These are phyloP conservation scores for Salix arbutifolia DNA, from an alignment of 345 rosid genomes.

Conservation along the genomic window DNA sequence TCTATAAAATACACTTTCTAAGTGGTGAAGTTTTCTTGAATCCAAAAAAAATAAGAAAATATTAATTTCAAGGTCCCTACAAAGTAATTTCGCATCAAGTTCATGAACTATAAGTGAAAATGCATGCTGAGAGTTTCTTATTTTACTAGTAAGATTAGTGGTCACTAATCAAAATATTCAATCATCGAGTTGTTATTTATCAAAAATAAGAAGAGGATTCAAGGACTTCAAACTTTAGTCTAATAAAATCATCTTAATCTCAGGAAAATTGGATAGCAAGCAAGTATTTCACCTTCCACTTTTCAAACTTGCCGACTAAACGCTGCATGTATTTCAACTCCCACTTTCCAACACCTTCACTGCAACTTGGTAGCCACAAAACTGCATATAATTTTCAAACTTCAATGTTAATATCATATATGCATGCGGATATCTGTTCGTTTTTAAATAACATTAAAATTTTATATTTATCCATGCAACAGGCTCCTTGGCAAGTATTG, in stretches of 20 bases:
- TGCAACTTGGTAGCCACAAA: background rate
- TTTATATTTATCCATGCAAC: too few relatives aligned
- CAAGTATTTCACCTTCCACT: background rate
- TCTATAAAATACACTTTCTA: accelerated
- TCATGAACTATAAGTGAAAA: background rate
- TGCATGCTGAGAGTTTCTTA: background rate
- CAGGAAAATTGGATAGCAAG: background rate
- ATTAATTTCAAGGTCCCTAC: background rate
- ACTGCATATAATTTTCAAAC: background rate
- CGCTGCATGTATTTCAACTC: background rate
- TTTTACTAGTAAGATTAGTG: background rate
- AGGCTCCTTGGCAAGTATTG: background rate
- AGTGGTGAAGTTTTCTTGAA: too few relatives aligned
- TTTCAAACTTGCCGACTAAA: background rate
- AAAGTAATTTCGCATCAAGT: background rate
- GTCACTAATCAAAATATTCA: too few relatives aligned
- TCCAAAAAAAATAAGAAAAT: background rate
- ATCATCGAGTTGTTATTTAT: too few relatives aligned
- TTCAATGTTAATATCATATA: background rate
- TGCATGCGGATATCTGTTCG: background rate
- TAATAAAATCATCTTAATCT: too few relatives aligned
- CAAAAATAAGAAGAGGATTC: too few relatives aligned
- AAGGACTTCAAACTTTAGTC: too few relatives aligned
- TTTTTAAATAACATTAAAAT: too few relatives aligned
- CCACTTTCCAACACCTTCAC: background rate